A percentile compares a stretch with the other conserved stretches of the same genome.
Evolutionary conservation across 805 yeast species (phyloP).

Genomic region (Cyberlindnera amylophila): DNA sequence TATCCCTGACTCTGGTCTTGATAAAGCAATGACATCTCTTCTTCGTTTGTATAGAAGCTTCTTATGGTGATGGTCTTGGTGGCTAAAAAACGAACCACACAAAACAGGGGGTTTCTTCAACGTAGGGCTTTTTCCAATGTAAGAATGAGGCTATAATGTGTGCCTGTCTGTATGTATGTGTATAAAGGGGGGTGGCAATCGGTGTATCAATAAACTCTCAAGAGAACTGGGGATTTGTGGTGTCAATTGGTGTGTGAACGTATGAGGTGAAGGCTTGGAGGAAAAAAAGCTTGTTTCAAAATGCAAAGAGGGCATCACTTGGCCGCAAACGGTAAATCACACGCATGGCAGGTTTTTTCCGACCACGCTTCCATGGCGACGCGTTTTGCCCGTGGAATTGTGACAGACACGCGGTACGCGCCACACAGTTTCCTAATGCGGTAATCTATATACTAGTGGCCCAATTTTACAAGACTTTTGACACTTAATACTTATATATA

Average conservation of each 20-base stretch:
- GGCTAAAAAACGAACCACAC: no score
- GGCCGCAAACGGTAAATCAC: constrained; percentile 13
- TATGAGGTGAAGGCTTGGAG: no score
- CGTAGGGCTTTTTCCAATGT: no score
- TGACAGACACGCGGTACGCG: constrained; percentile 11
- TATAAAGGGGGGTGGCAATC: not conserved
- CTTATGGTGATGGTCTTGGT: not conserved
- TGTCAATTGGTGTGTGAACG: no score
- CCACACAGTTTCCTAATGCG: not conserved
- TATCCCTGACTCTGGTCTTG: not conserved
- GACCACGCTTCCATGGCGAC: not conserved
- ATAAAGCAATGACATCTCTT: not conserved
- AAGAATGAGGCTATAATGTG: no score
- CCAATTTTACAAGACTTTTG: no score
- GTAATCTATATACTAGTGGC: no score
- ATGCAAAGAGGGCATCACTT: no score
- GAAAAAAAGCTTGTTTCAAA: no score
- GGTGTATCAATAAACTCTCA: not conserved
- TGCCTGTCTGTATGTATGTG: not conserved
- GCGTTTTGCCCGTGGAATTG: constrained; percentile 4
- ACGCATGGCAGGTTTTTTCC: constrained; percentile 3
- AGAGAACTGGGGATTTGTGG: no score
- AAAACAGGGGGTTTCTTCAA: no score
- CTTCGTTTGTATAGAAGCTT: not conserved
- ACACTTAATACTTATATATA: no score